Evolutionary conservation across 805 yeast genomes (phyloP).

Genomic region (Candida qinlingensis): DNA sequence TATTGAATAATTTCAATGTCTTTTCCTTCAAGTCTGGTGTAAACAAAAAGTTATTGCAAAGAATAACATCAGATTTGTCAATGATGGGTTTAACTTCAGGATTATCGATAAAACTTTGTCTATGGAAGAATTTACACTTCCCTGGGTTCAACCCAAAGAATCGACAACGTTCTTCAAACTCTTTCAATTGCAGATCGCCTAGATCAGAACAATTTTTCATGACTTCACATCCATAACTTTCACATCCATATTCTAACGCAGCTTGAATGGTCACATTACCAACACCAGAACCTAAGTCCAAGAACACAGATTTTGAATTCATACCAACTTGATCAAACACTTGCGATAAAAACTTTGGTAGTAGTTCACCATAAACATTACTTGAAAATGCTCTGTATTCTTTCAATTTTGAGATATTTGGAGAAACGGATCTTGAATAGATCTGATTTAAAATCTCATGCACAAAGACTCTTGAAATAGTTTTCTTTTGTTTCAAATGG

Average conservation of each 20-base stretch:
- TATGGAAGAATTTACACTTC: slow-evolving; percentile 49
- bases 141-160: slow-evolving; percentile 63
- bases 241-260: slow-evolving; percentile 78
- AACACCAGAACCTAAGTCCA: slow-evolving; percentile 92
- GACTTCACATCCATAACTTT: slow-evolving; percentile 85
- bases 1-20: slow-evolving; percentile 59
- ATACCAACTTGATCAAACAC: slow-evolving; percentile 59
- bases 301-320: slow-evolving; percentile 50
- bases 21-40: slow-evolving; percentile 66
- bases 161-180: slow-evolving; percentile 51
- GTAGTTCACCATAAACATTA: slow-evolving; percentile 84
- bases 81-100: slow-evolving; percentile 48
- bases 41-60: slow-evolving; percentile 81
- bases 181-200: slow-evolving; percentile 54
- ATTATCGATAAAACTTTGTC: slow-evolving; percentile 70
- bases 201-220: slow-evolving; percentile 77
- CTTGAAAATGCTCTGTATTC: slow-evolving; percentile 83
- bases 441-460: slow-evolving; percentile 71
- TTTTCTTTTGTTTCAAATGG: slow-evolving; percentile 27
- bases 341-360: slow-evolving; percentile 70
- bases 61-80: slow-evolving; percentile 60
- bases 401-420: slow-evolving; percentile 56
- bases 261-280: slow-evolving; percentile 91
- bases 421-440: slow-evolving; percentile 75
- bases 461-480: slow-evolving; percentile 38